Conservation (phyloP, 2,329 filamentous ascomycete species). For the Aaosphaeria pasadenensis region DNA sequence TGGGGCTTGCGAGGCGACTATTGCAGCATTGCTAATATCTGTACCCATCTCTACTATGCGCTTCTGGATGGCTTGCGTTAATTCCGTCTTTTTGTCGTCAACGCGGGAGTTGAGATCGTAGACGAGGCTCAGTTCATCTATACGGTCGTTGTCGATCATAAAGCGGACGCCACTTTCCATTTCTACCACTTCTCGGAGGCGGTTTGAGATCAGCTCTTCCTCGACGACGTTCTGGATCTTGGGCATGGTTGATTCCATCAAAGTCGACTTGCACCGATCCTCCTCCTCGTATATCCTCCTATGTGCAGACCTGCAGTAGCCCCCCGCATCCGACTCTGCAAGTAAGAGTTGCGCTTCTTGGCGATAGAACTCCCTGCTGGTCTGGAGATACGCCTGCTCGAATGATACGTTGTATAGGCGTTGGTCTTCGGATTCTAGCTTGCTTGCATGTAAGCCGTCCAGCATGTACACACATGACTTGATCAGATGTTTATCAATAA, state of each 20-base stretch:
- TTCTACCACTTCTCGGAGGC: slow-evolving; percentile 77
- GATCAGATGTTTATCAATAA: slow-evolving; percentile 79
- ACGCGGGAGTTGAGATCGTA: slow-evolving; percentile 78
- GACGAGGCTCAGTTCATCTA: slow-evolving; percentile 74
- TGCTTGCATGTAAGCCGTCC: slow-evolving; percentile 78
- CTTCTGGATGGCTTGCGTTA: slow-evolving; percentile 69
- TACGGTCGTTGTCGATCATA: slow-evolving; percentile 88
- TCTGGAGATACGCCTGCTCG: slow-evolving; percentile 71
- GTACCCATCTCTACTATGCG: slow-evolving; percentile 76
- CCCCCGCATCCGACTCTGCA: slow-evolving; percentile 73
- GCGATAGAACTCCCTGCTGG: slow-evolving; percentile 71
- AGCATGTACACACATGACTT: slow-evolving; percentile 87
- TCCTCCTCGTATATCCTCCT: slow-evolving; percentile 75
- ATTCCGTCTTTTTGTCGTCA: slow-evolving; percentile 67
- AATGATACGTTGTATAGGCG: slow-evolving; percentile 84
- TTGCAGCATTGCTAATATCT: slow-evolving; percentile 72
- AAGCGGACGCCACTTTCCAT: slow-evolving; percentile 82
- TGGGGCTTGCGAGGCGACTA: slow-evolving; percentile 56
- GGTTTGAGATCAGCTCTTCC: slow-evolving; percentile 70
- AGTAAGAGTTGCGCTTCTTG: slow-evolving; percentile 72
- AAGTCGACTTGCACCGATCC: slow-evolving; percentile 77
- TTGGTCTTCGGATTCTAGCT: slow-evolving; percentile 71
- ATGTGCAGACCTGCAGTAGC: slow-evolving; percentile 75
- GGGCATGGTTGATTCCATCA: slow-evolving; percentile 67
- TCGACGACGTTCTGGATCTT: slow-evolving; percentile 79